Base-by-base conservation (phyloP, 1,284 basidiomycete species). In the Entoloma clypeatum region DNA sequence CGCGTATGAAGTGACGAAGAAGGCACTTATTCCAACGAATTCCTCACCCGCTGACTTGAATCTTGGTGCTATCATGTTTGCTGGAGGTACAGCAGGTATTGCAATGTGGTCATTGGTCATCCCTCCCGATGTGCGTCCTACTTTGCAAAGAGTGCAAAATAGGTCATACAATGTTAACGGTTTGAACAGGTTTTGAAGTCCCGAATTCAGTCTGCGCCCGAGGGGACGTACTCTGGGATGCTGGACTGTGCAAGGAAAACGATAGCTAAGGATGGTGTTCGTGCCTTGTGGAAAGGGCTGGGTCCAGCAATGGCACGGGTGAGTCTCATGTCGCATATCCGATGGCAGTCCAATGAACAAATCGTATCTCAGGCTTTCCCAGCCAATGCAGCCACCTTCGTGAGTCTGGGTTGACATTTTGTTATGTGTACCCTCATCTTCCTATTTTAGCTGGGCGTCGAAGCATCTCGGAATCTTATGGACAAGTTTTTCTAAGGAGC, bases 91-190 rank as follows among this genome's bases (percentile, higher is more conserved):
- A 40, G 96, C 96, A 6, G 96, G 96, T 58, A 82, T 99, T 24
- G 92, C 93, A 32, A 99, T 99, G 96, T 97, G 94, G 94, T 75
- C 88, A 23, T 74, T 96, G 52, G 93, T 89, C 22, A 95, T 97
- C 53, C 93, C 93, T 39, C 92, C 93, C 34, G 93, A 97, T 67
- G 92, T 92, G 56, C 50, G 87, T 69, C 3, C 8, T 18, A 27
- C 17, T 19, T 22, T 30, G 7, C 31, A 11, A 19, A n/a, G n/a
- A n/a, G n/a, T n/a, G 13, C 28, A 4, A 30, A 17, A 10, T 16
- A 35, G 9, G 5, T 13, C 14, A 3, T 39, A 43, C 19, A 36
- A 8, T 25, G 32, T 28, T 23, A 29, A 24, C 19, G 38, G 21
- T 43, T n/a, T 28, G 30, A 13, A 29, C 50, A 94, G 91, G 91